Conservation (phyloP, 2,329 filamentous ascomycete genomes). For the Paramyrothecium roridum region DNA sequence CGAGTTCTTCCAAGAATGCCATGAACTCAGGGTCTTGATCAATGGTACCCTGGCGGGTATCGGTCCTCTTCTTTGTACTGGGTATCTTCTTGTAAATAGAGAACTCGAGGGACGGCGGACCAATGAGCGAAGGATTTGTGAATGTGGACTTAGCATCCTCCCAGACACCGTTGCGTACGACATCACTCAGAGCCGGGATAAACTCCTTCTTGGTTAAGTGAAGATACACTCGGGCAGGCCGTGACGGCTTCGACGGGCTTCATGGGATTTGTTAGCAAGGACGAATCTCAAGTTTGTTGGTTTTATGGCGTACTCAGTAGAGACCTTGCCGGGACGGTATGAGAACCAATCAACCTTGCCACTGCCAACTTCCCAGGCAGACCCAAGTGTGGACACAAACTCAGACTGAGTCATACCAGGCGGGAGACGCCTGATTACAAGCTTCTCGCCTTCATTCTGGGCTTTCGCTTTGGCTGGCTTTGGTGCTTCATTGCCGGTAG, state of each 20-base stretch:
- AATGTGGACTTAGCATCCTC: conserved; percentile 78
- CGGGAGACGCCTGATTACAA: conserved; percentile 79
- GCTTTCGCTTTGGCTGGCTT: conserved; percentile 26
- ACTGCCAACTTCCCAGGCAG: conserved; percentile 76
- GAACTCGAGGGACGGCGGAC: conserved; percentile 77
- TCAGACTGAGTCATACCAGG: conserved; percentile 81
- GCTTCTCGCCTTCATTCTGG: conserved; percentile 64
- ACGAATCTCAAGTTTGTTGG: no score
- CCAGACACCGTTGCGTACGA: conserved; percentile 67
- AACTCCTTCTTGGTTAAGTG: conserved; percentile 72
- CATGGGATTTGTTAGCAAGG: conserved; percentile 8
- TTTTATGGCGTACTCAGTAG: conserved; percentile 67
- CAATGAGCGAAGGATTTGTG: conserved; percentile 68
- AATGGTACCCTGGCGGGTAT: conserved; percentile 88
- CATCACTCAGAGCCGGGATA: conserved; percentile 64
- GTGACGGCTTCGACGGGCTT: conserved; percentile 81
- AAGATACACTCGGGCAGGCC: conserved; percentile 76
- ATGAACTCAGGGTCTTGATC: conserved; percentile 97
- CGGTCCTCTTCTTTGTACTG: conserved; percentile 68
- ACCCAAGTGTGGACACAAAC: conserved; percentile 68
- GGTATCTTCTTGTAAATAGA: conserved; percentile 82
- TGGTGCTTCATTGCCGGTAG: conserved; percentile 22
- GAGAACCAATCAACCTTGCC: conserved; percentile 83
- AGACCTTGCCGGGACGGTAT: conserved; percentile 67
- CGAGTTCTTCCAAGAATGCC: conserved; percentile 82